Conservation (phyloP, 2,329 filamentous ascomycete genomes). For the Monascus ruber region DNA sequence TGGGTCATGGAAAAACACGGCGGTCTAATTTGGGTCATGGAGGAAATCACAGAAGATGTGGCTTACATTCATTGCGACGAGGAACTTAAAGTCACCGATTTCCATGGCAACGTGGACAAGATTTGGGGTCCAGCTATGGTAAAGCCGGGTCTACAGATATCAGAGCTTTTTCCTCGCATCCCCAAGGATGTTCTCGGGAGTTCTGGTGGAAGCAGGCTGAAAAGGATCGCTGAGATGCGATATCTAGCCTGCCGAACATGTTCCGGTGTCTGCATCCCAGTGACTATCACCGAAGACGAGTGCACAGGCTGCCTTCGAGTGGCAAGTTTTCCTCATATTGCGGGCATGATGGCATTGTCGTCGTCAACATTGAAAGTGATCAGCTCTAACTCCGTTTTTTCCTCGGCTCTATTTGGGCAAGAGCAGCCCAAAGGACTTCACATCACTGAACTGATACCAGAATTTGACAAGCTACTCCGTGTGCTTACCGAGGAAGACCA, state of each 20-base stretch:
- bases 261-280: constrained; percentile 69
- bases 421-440: constrained; percentile 68
- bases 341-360: constrained; percentile 88
- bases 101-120: constrained; percentile 63
- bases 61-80: constrained; percentile 67
- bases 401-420: constrained; percentile 81
- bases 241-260: constrained; percentile 78
- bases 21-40: constrained; percentile 91
- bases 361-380: constrained; percentile 66
- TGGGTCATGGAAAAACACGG: constrained; percentile 98
- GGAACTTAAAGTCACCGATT: constrained; percentile 58
- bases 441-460: constrained; percentile 71
- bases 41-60: constrained; percentile 94
- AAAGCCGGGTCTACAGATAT: constrained; percentile 60
- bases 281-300: constrained; percentile 63
- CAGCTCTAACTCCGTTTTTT: constrained; percentile 92
- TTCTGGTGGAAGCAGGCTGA: constrained; percentile 63
- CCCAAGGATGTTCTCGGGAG: constrained; percentile 59
- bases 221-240: constrained; percentile 57
- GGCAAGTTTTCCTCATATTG: constrained; percentile 93
- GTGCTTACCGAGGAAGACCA: constrained; percentile 80
- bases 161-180: constrained; percentile 67
- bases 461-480: constrained; percentile 72
- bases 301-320: constrained; percentile 64
- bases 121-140: constrained; percentile 73